Evolutionary conservation across 495 filamentous ascomycete genomes (phyloP).

Genomic region (Lasiosphaeris hirsuta): DNA sequence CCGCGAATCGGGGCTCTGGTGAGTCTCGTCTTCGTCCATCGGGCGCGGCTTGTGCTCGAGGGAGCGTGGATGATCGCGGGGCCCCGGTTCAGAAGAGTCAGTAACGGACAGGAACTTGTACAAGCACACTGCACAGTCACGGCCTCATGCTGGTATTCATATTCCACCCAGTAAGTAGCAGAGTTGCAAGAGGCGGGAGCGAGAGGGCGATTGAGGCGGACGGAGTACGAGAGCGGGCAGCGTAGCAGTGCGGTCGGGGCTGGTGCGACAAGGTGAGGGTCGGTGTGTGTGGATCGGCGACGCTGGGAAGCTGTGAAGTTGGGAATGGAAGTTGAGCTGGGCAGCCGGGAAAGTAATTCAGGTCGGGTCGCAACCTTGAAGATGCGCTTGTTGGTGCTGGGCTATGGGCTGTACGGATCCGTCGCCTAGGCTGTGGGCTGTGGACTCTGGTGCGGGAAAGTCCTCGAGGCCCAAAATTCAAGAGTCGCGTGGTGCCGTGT

Average conservation of each 20-base stretch:
- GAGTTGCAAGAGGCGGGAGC: too few relatives aligned
- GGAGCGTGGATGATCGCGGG: background rate
- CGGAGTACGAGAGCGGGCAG: background rate
- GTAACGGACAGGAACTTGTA: background rate
- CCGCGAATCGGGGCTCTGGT: slow-evolving; percentile 19
- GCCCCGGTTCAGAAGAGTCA: background rate
- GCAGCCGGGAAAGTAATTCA: too few relatives aligned
- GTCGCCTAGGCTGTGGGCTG: background rate
- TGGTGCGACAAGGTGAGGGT: background rate
- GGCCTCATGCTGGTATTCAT: background rate
- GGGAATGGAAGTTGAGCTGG: too few relatives aligned
- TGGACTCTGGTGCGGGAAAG: background rate
- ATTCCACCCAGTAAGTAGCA: too few relatives aligned
- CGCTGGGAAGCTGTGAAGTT: background rate
- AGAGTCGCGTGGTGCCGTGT: slow-evolving; percentile 9
- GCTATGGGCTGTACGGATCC: background rate
- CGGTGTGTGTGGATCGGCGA: background rate
- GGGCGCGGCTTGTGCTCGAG: background rate
- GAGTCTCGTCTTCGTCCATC: slow-evolving; percentile 22
- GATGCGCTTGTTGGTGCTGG: background rate
- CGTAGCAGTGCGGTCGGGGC: background rate
- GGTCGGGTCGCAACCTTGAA: slow-evolving; percentile 3
- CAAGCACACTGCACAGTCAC: slow-evolving; percentile 1
- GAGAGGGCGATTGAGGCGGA: too few relatives aligned
- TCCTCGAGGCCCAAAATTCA: background rate